phyloP scores from a whole-genome alignment of 768 basidiomycete genomes.

The Inosperma sp. region DNA sequence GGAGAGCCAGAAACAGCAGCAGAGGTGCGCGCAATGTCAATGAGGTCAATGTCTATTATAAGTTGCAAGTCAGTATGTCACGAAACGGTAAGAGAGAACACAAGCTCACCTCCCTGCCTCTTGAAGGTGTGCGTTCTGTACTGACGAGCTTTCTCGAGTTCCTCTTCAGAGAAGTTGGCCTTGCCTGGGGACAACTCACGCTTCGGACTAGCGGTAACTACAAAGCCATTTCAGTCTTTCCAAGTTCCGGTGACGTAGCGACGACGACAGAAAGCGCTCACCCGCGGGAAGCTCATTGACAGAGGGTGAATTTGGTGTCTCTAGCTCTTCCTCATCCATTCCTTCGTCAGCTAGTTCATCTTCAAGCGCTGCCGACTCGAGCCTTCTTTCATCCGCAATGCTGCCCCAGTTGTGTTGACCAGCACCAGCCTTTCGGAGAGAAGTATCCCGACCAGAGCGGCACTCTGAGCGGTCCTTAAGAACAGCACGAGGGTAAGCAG shows the following conservation, averaged over 20 bases:
- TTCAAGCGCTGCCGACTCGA: slow-evolving; percentile 52
- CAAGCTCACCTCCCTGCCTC: slow-evolving; percentile 57
- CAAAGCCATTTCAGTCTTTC: not conserved
- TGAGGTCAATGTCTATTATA: slow-evolving; percentile 50
- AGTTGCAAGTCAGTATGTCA: not conserved
- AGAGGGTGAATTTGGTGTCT: not conserved
- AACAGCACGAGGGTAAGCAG: slow-evolving; percentile 66
- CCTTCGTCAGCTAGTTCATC: slow-evolving; percentile 46
- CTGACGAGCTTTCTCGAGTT: slow-evolving; percentile 56
- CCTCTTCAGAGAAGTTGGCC: slow-evolving; percentile 54
- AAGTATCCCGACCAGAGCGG: slow-evolving; percentile 69
- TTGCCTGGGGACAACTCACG: not conserved
- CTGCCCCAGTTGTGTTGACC: slow-evolving; percentile 87
- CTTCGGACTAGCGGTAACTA: not conserved
- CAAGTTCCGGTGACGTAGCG: not conserved
- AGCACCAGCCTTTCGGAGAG: slow-evolving; percentile 71
- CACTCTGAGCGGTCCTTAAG: slow-evolving; percentile 74
- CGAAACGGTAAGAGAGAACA: not conserved
- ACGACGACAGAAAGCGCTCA: not conserved
- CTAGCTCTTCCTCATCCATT: slow-evolving; percentile 22
- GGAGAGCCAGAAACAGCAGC: slow-evolving; percentile 61
- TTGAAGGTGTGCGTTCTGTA: slow-evolving; percentile 75
- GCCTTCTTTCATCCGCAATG: slow-evolving; percentile 55
- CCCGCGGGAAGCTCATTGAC: not conserved
- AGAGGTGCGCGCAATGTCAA: slow-evolving; percentile 80